Percentiles rank a stretch among this genome's conserved stretches.
Evolutionary conservation across 2,329 filamentous ascomycete genomes (phyloP).

Genomic region (Penicillium sp.): DNA sequence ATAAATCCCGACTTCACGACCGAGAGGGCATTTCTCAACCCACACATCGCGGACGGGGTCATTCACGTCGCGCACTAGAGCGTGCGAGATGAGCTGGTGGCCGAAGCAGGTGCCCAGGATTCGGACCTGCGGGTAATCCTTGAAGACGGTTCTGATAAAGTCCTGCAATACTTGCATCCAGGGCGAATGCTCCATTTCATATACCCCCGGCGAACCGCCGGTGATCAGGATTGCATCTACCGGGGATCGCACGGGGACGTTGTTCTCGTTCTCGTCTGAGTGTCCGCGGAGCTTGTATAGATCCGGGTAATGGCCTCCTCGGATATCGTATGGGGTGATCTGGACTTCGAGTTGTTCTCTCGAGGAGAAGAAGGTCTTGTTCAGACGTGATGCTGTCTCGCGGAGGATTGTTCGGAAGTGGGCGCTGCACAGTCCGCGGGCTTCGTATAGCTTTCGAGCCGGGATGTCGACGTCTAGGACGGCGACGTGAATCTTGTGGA

Average conservation of each 20-base stretch:
- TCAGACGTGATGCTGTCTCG: constrained; percentile 23
- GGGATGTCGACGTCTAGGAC: constrained; percentile 29
- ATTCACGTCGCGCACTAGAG: constrained; percentile 19
- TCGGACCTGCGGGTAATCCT: constrained; percentile 28
- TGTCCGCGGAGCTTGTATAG: constrained; percentile 20
- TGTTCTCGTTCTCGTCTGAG: constrained; percentile 6
- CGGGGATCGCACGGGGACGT: constrained; percentile 14
- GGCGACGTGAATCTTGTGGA: constrained; percentile 26
- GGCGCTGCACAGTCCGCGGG: constrained; percentile 26
- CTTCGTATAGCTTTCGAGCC: constrained; percentile 25
- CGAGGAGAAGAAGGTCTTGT: constrained; percentile 14
- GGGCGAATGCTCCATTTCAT: constrained; percentile 25
- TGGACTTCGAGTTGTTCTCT: constrained; percentile 19
- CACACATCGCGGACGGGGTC: constrained; percentile 22
- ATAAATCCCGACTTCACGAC: constrained; percentile 23
- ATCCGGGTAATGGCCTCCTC: constrained; percentile 27
- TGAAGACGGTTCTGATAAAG: constrained; percentile 29
- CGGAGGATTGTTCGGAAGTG: constrained; percentile 27
- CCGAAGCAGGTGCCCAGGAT: constrained; percentile 38
- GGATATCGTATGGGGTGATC: constrained; percentile 26
- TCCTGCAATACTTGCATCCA: constrained; percentile 30
- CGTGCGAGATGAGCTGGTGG: constrained; percentile 30
- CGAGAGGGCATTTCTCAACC: constrained; percentile 25
- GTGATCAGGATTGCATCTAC: constrained; percentile 35
- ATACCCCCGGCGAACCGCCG: constrained; percentile 29